Evolutionary conservation across 2,329 filamentous ascomycete species (phyloP), one percentile per base, ranked within the genome.

Genomic region (Helicocarpus griseus): DNA sequence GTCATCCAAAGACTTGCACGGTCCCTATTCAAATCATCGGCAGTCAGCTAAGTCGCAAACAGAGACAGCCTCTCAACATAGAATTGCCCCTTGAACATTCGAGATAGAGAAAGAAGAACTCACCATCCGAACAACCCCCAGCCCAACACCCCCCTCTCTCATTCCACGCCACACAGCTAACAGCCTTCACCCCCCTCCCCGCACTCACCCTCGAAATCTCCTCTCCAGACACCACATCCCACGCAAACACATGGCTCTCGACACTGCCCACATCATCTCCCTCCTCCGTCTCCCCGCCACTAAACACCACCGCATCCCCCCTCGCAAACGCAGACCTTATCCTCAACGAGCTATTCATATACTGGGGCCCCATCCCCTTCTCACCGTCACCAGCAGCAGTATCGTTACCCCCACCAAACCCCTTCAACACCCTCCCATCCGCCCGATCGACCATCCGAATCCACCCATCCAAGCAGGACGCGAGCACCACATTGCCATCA

Each of bases 171-270:
- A 74, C 70, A 55, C 68, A 70, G 55, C 70, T 73, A 4, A 71
- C 70, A 8, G 65, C 70, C 55, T 69, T 71, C n/a, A 72, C 66
- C 5, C 63, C 61, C 21, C 63, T 57, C 3, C 68, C 70, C 52
- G 64, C 65, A 41, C 64, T 59, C 13, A 95, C 69, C 57, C 74
- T 80, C 29, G 85, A 80, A 53, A 81, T 74, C 48, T 86, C 65
- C 50, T 82, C 79, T 1, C 88, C 90, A 5, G 78, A 85, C 50
- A 95, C 66, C 19, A 95, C 72, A 70, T 96, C 89, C 91, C 91
- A 97, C 1, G 82, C 87, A 57, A 72, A 70, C 3, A 69, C 62
- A 48, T 58, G 58, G 3, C 67, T 67, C 39, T 68, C 38, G 58
- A 21, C 54, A 48, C 56, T 52, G 11, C 47, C 55, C 11, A 28